Conservation (phyloP, 2,329 filamentous ascomycete genomes). For the Fusarium proliferatum region DNA sequence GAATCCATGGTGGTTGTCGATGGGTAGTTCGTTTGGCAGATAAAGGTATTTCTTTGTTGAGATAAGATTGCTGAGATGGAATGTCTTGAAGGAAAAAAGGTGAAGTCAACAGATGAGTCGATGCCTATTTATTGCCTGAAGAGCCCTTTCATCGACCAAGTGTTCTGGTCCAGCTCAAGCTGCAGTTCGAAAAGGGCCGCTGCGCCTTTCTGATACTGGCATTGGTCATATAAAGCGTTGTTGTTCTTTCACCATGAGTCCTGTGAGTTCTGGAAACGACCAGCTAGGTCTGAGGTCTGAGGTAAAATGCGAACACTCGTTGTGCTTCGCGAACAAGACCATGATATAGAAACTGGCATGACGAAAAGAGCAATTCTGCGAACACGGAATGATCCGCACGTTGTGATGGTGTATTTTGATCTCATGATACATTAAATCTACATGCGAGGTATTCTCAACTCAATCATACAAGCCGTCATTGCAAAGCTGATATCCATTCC, state of each 20-base stretch:
- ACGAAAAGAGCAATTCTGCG: not conserved
- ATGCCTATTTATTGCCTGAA: not conserved
- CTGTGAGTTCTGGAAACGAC: no score
- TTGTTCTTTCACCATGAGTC: not conserved
- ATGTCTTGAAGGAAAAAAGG: not conserved
- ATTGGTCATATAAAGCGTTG: not conserved
- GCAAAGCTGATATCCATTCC: conserved; percentile 25
- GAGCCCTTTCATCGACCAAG: no score
- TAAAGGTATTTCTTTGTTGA: not conserved
- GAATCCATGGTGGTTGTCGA: not conserved
- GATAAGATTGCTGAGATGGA: not conserved
- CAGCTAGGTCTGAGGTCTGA: no score
- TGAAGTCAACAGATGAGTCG: rapidly evolving
- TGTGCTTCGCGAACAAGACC: not conserved
- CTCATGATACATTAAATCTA: conserved; percentile 36
- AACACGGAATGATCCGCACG: not conserved
- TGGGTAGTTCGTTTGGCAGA: not conserved
- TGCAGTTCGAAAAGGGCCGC: no score
- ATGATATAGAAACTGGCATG: no score
- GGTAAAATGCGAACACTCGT: not conserved
- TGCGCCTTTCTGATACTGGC: not conserved
- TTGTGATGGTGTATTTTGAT: not conserved
- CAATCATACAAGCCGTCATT: conserved; percentile 28
- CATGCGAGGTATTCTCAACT: conserved; percentile 15
- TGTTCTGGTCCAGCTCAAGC: no score